Evolutionary conservation across 345 rosid genomes (phyloP).

Genomic region (Aethionema arabicum): DNA sequence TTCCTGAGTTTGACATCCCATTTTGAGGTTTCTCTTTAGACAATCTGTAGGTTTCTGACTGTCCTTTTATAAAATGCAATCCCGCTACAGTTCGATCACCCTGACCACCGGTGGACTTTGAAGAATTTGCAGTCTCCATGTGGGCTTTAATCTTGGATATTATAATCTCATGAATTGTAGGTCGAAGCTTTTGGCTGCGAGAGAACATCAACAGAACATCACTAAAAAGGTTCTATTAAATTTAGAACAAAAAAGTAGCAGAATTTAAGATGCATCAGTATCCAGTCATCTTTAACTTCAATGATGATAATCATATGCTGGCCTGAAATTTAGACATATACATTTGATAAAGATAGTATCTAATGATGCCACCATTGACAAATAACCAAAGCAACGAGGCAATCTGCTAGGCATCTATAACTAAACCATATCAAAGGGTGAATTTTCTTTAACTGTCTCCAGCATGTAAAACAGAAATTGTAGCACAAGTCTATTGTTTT

Average conservation of each 20-base stretch:
- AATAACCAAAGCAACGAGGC: constrained; percentile 11
- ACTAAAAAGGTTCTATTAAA: constrained; percentile 16
- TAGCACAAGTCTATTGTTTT: constrained; percentile 6
- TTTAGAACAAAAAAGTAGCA: constrained; percentile 25
- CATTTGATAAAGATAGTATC: constrained; percentile 23
- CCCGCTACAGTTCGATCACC: constrained; percentile 47
- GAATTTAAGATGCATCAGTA: constrained; percentile 16
- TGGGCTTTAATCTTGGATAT: constrained; percentile 82
- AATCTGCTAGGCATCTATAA: constrained; percentile 20
- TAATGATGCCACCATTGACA: constrained; percentile 24
- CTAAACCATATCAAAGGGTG: constrained; percentile 18
- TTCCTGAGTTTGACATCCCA: constrained; percentile 63
- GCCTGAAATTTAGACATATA: constrained; percentile 5
- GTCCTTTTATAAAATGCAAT: constrained; percentile 59
- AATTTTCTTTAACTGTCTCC: constrained; percentile 9
- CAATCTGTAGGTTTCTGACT: constrained; percentile 62
- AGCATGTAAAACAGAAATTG: constrained; percentile 16
- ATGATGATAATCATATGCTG: constrained; percentile 13
- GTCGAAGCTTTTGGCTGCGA: constrained; percentile 88
- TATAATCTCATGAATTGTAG: constrained; percentile 91
- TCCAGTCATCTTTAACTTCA: constrained; percentile 18
- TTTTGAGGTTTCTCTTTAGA: constrained; percentile 76
- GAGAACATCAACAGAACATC: constrained; percentile 33
- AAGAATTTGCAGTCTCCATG: constrained; percentile 56
- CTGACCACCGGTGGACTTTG: constrained; percentile 57